These are phyloP conservation scores for Magnusiomyces fungicola DNA, from an alignment of 1,139 yeast species.

Conservation along the genomic window DNA sequence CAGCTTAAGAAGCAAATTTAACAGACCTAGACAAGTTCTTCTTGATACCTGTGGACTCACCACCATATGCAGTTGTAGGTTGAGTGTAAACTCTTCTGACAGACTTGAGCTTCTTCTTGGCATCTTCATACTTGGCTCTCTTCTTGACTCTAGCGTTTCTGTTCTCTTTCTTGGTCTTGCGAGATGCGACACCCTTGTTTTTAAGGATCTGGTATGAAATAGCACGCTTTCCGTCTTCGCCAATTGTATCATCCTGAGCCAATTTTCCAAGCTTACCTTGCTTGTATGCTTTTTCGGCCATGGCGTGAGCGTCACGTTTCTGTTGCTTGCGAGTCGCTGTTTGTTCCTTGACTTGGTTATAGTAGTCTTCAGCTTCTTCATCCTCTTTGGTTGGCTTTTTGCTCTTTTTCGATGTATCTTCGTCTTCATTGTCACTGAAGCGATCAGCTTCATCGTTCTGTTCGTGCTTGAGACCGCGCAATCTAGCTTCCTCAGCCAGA, in stretches of 20 bases:
- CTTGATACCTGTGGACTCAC: constrained; percentile 96
- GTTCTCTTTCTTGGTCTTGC: constrained; percentile 76
- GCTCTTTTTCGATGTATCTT: constrained; percentile 44
- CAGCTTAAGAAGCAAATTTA: constrained; percentile 40
- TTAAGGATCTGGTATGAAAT: constrained; percentile 87
- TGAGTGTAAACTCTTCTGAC: constrained; percentile 81
- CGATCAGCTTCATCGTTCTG: constrained; percentile 46
- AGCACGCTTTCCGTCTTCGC: constrained; percentile 86
- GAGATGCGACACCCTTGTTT: constrained; percentile 92
- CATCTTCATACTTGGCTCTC: constrained; percentile 94
- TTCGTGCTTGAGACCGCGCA: constrained; percentile 64
- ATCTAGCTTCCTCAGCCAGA: constrained; percentile 77
- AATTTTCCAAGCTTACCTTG: constrained; percentile 75
- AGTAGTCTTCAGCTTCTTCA: constrained; percentile 37
- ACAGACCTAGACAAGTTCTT: constrained; percentile 84
- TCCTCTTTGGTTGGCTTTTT: constrained; percentile 40
- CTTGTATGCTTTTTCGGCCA: constrained; percentile 72
- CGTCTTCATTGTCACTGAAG: constrained; percentile 41
- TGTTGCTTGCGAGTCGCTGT: constrained; percentile 44
- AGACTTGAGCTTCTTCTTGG: constrained; percentile 88
- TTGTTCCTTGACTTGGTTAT: constrained; percentile 43
- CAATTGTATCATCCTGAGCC: constrained; percentile 45
- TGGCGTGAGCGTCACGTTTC: constrained; percentile 59
- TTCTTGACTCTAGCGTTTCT: constrained; percentile 95
- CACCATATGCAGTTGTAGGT: constrained; percentile 78